phyloP scores from a whole-genome alignment of 495 filamentous ascomycete species.

The Pyrenula massariospora region DNA sequence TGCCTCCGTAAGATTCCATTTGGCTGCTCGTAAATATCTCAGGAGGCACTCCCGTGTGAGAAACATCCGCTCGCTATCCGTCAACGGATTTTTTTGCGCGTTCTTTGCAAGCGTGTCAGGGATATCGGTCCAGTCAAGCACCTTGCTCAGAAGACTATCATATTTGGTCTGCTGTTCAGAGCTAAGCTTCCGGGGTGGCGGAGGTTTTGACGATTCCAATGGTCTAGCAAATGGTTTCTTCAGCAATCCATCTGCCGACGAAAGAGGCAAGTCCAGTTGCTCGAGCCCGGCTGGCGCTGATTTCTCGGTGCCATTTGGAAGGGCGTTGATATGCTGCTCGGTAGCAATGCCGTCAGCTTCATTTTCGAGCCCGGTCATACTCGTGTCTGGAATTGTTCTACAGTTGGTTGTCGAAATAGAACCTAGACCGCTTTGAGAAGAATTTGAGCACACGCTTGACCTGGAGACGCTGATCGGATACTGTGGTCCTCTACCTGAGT shows the following conservation, averaged over 20 bases:
- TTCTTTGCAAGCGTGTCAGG: conserved; percentile 46
- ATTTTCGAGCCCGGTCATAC: too few species aligned
- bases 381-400: too few species aligned
- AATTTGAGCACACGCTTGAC: too few species aligned
- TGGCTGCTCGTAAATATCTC: conserved; percentile 84
- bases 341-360: too few species aligned
- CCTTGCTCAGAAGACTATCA: conserved; percentile 53
- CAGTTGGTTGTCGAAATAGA: too few species aligned
- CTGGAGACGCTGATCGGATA: too few species aligned
- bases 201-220: conserved; percentile 39
- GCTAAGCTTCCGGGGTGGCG: conserved; percentile 42
- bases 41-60: conserved; percentile 85
- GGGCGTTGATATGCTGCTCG: too few species aligned
- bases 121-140: conserved; percentile 58
- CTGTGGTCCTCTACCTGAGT: too few species aligned
- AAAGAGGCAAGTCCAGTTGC: conserved; percentile 29
- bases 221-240: conserved; percentile 63
- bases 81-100: conserved; percentile 51
- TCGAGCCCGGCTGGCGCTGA: conserved; percentile 5
- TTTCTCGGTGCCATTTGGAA: background rate
- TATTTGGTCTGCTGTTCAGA: conserved; percentile 78
- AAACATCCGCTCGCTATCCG: conserved; percentile 76
- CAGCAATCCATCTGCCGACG: conserved; percentile 35
- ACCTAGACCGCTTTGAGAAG: too few species aligned
- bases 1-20: conserved; percentile 73